Base-by-base conservation (phyloP, 1,284 basidiomycete species). In the Grifola frondosa region DNA sequence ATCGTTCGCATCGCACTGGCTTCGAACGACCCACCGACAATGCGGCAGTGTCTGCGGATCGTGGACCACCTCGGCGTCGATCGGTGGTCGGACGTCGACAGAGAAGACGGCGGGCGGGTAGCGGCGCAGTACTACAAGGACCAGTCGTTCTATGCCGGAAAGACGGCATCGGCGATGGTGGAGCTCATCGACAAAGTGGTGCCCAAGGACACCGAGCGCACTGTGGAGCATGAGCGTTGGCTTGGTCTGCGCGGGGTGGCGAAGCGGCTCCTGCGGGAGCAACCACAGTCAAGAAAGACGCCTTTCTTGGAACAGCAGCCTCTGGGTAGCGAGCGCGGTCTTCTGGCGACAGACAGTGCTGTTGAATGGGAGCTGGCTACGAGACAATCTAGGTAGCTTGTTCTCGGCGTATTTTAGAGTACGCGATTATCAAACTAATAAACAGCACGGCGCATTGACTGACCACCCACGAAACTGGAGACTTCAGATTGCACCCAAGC, bases 31-130 rank as follows among this genome's bases (percentile, higher is more conserved):
- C 60, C 59, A 11, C 70, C 70, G 20, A 67, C 76, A 49, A 66
- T 78, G 53, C 71, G 76, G 15, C 80, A 83, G 52, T 77, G 73
- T 48, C 50, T 87, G 44, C 74, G 83, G 35, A 75, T 88, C 11
- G 58, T 78, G 6, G 62, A 70, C 46, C 59, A 69, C 49, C 57
- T 79, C 38, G 68, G 72, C 26, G 57, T 67, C 10, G 65, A 30
- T 30, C 26, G 6, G 30, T 28, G 44, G 22, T 20, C 5, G 17
- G 37, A 30, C 19, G 5, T 25, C 29, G 50, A 29, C 21, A 17
- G 30, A 38, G 29, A 16, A 19, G 30, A 35, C 30, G 31, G 16
- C 21, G 6, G 35, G 32, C 31, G 40, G 16, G 19, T 12, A 21
- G 46, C 44, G 21, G 31, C 37, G 42, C 37, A 40, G 35, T 46